Conservation (phyloP, 495 filamentous ascomycete species). For the Usnea hakonensis region DNA sequence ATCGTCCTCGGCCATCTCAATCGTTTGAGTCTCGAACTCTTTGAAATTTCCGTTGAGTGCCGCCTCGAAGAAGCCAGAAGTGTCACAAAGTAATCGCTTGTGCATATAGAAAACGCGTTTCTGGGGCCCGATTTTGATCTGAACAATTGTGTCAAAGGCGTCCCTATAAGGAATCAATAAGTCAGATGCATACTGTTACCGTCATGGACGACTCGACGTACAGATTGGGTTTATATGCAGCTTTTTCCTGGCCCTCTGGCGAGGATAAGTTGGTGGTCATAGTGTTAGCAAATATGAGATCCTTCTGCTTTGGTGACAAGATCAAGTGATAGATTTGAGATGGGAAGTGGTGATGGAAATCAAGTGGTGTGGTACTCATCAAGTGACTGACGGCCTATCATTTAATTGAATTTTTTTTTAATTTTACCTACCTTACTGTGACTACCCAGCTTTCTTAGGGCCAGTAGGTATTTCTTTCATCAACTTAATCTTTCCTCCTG, state of each 20-base stretch:
- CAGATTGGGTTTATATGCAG: background rate
- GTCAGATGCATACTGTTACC: background rate
- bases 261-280: background rate
- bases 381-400: too few relatives aligned
- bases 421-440: too few relatives aligned
- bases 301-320: background rate
- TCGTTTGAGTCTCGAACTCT: conserved; percentile 5
- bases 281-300: background rate
- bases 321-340: background rate
- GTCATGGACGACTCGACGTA: background rate
- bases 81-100: conserved; percentile 3
- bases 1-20: conserved; percentile 14
- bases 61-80: conserved; percentile 8
- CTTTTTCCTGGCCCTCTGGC: background rate
- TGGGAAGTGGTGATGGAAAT: background rate
- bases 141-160: background rate
- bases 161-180: background rate
- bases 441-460: conserved; percentile 11
- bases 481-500: conserved; percentile 50
- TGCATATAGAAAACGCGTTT: background rate
- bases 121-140: background rate
- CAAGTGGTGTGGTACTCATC: too few relatives aligned
- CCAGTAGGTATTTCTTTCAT: conserved; percentile 27
- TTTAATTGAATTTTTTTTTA: background rate
- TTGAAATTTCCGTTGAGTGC: conserved; percentile 10